These are phyloP conservation scores for Gnetum montanum DNA, from an alignment of 75 land plant genomes.

Conservation along the genomic window DNA sequence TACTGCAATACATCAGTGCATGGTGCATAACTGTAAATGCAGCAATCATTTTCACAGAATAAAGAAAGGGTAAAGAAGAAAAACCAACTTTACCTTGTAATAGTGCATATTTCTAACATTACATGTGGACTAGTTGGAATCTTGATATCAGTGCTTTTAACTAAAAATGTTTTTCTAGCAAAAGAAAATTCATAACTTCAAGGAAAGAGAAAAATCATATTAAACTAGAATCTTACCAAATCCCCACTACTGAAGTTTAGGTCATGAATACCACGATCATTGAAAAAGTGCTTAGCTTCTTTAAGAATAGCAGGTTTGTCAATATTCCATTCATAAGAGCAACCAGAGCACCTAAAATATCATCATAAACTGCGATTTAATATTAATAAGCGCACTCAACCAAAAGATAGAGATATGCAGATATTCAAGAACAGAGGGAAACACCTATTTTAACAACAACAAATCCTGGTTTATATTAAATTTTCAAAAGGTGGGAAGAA, in stretches of 20 bases:
- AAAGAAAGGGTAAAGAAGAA: not conserved
- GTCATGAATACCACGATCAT: slow-evolving; percentile 41
- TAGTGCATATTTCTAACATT: not conserved
- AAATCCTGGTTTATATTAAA: no score
- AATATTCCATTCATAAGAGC: slow-evolving; percentile 59
- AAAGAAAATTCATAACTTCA: not conserved
- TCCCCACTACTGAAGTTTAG: slow-evolving; percentile 57
- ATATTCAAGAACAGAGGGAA: no score
- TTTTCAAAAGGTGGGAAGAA: no score
- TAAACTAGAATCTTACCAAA: slow-evolving; percentile 56
- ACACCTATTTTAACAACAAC: no score
- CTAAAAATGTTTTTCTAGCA: no score
- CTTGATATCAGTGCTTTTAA: no score
- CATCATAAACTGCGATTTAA: no score
- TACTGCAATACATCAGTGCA: no score
- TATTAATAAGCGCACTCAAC: no score
- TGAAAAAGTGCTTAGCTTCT: slow-evolving; percentile 65
- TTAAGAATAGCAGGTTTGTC: slow-evolving; percentile 60
- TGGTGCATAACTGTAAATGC: no score
- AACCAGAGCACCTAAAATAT: slow-evolving; percentile 90
- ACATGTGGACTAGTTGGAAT: not conserved
- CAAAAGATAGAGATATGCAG: no score
- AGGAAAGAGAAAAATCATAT: not conserved
- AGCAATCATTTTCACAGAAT: not conserved
- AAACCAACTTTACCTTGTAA: not conserved